Conservation (phyloP, 768 basidiomycete species). For the Lactarius tabidus region DNA sequence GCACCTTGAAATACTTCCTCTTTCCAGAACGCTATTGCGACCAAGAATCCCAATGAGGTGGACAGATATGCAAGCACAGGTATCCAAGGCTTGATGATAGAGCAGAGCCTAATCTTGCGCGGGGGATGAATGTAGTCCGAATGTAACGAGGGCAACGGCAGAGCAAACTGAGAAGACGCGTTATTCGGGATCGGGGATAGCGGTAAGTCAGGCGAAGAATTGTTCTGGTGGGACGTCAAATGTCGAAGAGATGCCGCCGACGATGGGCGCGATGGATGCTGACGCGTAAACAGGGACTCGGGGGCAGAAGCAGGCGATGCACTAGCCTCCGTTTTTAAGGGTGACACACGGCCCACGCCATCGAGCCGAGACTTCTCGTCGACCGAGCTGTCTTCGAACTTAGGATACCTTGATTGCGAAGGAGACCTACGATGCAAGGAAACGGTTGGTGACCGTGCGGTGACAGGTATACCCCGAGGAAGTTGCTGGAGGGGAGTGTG, state of each 20-base stretch:
- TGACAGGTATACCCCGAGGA: conserved; percentile 16
- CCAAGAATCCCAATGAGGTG: conserved; percentile 71
- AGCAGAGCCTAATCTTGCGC: conserved; percentile 31
- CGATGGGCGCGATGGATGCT: conserved; percentile 5
- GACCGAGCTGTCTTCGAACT: conserved; percentile 10
- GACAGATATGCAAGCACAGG: conserved; percentile 74
- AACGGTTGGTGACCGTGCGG: background rate
- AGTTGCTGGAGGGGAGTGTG: conserved; percentile 1
- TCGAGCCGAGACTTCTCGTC: conserved; percentile 16
- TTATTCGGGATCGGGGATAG: conserved; percentile 8
- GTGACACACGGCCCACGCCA: background rate
- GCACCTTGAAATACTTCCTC: conserved; percentile 76
- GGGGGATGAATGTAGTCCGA: conserved; percentile 24
- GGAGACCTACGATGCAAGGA: conserved; percentile 10
- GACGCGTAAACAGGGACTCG: conserved; percentile 4
- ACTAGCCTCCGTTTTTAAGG: conserved; percentile 7
- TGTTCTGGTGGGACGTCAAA: conserved; percentile 3
- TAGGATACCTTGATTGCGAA: conserved; percentile 11
- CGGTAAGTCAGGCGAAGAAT: conserved; percentile 1
- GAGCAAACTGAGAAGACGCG: conserved; percentile 18
- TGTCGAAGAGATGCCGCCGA: conserved; percentile 17
- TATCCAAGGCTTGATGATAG: conserved; percentile 66
- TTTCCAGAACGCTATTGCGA: conserved; percentile 82
- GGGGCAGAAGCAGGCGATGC: background rate
- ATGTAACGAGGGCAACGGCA: conserved; percentile 24